Conservation (phyloP, 495 filamentous ascomycete genomes). For the Haplographium delicatum region DNA sequence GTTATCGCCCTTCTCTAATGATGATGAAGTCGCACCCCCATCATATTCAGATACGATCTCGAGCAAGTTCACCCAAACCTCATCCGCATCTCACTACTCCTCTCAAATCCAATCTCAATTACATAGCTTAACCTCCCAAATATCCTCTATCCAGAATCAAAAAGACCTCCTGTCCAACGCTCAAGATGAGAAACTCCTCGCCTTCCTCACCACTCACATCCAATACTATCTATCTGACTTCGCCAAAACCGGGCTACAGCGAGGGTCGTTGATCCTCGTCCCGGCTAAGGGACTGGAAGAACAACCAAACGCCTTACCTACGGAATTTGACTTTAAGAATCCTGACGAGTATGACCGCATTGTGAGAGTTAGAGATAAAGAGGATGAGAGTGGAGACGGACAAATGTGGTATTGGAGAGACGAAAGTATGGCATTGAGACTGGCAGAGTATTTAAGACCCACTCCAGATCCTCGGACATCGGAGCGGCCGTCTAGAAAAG, state of each 20-base stretch:
- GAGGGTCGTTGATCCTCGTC: conserved; percentile 22
- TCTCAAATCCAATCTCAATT: conserved; percentile 21
- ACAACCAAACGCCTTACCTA: conserved; percentile 16
- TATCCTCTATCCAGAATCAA: conserved; percentile 15
- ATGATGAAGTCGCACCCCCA: conserved; percentile 15
- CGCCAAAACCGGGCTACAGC: conserved; percentile 12
- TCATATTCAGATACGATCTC: conserved; percentile 16
- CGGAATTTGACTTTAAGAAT: conserved; percentile 16
- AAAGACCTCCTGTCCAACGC: conserved; percentile 15
- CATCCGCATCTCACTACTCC: conserved; percentile 14
- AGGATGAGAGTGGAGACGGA: background rate
- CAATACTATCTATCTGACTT: conserved; percentile 23
- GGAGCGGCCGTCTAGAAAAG: conserved; percentile 9
- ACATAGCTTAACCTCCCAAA: conserved; percentile 10
- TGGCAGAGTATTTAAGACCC: conserved; percentile 41
- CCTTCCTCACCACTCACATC: conserved; percentile 21
- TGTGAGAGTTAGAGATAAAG: conserved; percentile 16
- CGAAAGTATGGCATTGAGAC: conserved; percentile 39
- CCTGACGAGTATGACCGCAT: conserved; percentile 15
- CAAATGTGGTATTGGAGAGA: conserved; percentile 38
- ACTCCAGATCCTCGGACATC: conserved; percentile 16
- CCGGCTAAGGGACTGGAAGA: conserved; percentile 16
- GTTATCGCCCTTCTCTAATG: background rate
- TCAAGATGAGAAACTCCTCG: conserved; percentile 21
- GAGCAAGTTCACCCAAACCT: background rate